Base-by-base conservation (phyloP, 176 grass and related monocot genomes). In the Neostapfia colusana region DNA sequence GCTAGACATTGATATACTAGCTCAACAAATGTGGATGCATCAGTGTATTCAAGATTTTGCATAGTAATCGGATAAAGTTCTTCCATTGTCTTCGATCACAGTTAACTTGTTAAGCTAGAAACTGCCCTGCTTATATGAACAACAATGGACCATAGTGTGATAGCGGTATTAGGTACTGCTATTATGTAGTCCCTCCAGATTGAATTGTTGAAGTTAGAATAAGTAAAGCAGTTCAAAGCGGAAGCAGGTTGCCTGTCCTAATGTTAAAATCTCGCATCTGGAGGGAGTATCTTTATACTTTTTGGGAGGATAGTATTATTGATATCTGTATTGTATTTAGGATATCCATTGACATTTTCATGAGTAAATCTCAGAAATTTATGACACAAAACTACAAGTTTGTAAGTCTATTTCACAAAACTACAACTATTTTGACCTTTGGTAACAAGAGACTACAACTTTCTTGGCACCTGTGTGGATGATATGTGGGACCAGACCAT, bases 21-120 rank as follows among this genome's bases (percentile, higher is more conserved):
- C 75, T 48, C 14, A 45, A 31, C 13, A 45, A 35, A 35, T 56
- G 38, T 59, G 14, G 15, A 50, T 77, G 21, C 27, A 39, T 73
- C 6, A 8, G 59, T 83, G 66, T 37, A 49, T 46, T 53, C 15
- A 50, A 25, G 60, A 67, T 78, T 45, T 82, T 60, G 31, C 14
- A 69, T 34, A 67, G 17, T 5, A 1, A 51, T n/a, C 28, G 42
- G 38, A 77, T 42, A 65, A 64, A 39, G 10, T 59, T 23, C 28
- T 11, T 57, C 44, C 36, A 25, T 72, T 26, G 51, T n/a, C n/a
- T n/a, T n/a, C n/a, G n/a, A n/a, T n/a, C n/a, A n/a, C n/a, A 42
- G 21, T 65, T 66, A 75, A 15, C 20, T 72, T 65, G 46, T 72
- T 7, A 35, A 49, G 41, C 44, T 53, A 78, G 51, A 36, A 27